phyloP scores from a whole-genome alignment of 768 basidiomycete species.

The Kwoniella sp. region DNA sequence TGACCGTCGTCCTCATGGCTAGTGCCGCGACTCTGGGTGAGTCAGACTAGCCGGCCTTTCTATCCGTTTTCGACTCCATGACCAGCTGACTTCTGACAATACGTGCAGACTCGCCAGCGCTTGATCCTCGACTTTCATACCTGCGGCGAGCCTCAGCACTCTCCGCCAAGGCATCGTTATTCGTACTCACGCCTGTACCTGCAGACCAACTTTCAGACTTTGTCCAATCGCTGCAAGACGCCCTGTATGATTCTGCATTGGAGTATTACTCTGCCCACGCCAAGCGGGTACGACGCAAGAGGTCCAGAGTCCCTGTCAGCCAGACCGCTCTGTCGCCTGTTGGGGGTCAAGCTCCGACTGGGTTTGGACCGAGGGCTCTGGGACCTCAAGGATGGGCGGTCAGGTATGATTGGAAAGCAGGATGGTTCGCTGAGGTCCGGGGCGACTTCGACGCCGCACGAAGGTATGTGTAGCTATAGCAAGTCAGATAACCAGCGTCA shows the following conservation, averaged over 20 bases:
- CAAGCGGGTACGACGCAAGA: slow-evolving; percentile 86
- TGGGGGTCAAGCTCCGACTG: slow-evolving; percentile 26
- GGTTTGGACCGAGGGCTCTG: slow-evolving; percentile 61
- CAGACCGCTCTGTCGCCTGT: slow-evolving; percentile 58
- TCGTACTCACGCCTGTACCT: slow-evolving; percentile 90
- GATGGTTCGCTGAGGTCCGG: slow-evolving; percentile 91
- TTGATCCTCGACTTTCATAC: slow-evolving; percentile 81
- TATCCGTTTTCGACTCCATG: background rate
- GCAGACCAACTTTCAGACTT: slow-evolving; percentile 85
- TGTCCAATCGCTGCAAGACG: slow-evolving; percentile 73
- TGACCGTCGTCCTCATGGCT: slow-evolving; percentile 92
- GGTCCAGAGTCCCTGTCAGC: slow-evolving; percentile 64
- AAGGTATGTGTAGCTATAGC: slow-evolving; percentile 64
- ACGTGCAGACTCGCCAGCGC: slow-evolving; percentile 73
- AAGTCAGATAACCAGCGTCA: background rate
- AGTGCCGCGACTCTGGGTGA: slow-evolving; percentile 80
- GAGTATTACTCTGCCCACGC: slow-evolving; percentile 94
- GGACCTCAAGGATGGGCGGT: slow-evolving; percentile 91
- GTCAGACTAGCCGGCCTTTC: slow-evolving; percentile 38
- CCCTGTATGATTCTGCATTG: slow-evolving; percentile 81
- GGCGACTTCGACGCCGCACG: slow-evolving; percentile 89
- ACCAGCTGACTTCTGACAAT: background rate
- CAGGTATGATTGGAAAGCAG: slow-evolving; percentile 96
- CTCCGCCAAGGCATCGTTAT: slow-evolving; percentile 87
- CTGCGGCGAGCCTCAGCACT: slow-evolving; percentile 85